Evolutionary conservation across 2,329 filamentous ascomycete species (phyloP).

Genomic region (Penicillium sp.): DNA sequence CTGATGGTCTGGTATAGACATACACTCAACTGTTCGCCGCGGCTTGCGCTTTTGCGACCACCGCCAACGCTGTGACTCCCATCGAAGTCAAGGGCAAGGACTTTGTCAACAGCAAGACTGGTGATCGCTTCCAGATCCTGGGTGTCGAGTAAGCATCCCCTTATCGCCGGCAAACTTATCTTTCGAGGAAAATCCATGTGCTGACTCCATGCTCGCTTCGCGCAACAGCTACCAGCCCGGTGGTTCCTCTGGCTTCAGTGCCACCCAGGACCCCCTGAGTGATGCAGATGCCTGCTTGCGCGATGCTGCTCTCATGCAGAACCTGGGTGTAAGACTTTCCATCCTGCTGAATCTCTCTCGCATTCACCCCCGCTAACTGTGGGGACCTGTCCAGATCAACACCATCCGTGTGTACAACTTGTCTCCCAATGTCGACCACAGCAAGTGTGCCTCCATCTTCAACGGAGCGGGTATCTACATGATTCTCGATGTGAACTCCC

Average conservation of each 20-base stretch:
- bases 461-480: slow-evolving; percentile 59
- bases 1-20: slow-evolving; percentile 11
- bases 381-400: slow-evolving; percentile 45
- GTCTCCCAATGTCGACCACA: slow-evolving; percentile 51
- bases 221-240: slow-evolving; percentile 54
- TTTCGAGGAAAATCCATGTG: no score
- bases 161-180: slow-evolving; percentile 5
- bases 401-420: slow-evolving; percentile 59
- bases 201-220: no score
- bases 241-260: slow-evolving; percentile 52
- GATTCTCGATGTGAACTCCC: slow-evolving; percentile 58
- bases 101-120: slow-evolving; percentile 53
- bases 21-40: slow-evolving; percentile 33
- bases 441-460: slow-evolving; percentile 56
- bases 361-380: no score
- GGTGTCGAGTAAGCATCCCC: slow-evolving; percentile 48
- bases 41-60: slow-evolving; percentile 36
- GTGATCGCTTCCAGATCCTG: slow-evolving; percentile 53
- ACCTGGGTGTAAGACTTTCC: slow-evolving; percentile 52
- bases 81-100: slow-evolving; percentile 52
- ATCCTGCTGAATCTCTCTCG: no score
- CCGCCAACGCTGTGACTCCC: slow-evolving; percentile 47
- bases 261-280: slow-evolving; percentile 49
- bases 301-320: slow-evolving; percentile 56
- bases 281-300: slow-evolving; percentile 50